phyloP scores from a whole-genome alignment of 495 filamentous ascomycete species.

The Podospora pseudopauciseta region DNA sequence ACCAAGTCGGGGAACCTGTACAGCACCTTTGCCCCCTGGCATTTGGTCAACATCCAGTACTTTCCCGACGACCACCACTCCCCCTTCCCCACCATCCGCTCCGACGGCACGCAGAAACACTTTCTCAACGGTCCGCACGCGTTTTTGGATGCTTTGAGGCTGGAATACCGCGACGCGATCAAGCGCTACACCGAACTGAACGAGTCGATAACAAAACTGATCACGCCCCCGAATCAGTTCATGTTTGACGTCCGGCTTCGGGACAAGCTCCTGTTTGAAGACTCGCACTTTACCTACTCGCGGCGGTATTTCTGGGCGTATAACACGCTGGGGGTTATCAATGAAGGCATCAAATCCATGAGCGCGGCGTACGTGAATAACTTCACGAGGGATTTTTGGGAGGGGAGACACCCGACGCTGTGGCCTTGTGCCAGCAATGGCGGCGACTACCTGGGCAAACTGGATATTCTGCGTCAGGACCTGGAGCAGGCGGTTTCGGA shows the following conservation, averaged over 20 bases:
- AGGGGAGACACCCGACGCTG: constrained; percentile 43
- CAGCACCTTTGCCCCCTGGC: constrained; percentile 50
- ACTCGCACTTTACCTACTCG: constrained; percentile 51
- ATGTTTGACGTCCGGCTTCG: constrained; percentile 50
- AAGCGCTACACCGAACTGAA: constrained; percentile 48
- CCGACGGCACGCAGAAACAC: constrained; percentile 41
- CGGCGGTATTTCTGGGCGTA: constrained; percentile 57
- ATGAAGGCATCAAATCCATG: constrained; percentile 53
- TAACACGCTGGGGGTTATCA: constrained; percentile 54
- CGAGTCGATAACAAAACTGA: constrained; percentile 44
- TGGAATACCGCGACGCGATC: constrained; percentile 51
- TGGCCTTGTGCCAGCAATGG: constrained; percentile 26
- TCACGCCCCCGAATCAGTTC: constrained; percentile 51
- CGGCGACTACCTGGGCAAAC: constrained; percentile 15
- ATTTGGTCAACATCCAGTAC: constrained; percentile 49
- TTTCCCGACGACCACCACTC: constrained; percentile 50
- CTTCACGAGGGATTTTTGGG: constrained; percentile 52
- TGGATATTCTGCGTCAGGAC: constrained; percentile 28
- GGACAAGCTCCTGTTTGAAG: constrained; percentile 56
- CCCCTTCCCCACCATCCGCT: constrained; percentile 30
- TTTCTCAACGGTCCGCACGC: constrained; percentile 54
- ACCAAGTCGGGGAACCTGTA: constrained; percentile 38
- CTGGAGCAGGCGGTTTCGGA: constrained; percentile 26
- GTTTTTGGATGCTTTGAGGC: constrained; percentile 46
- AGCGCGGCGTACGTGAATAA: constrained; percentile 44